phyloP scores from a whole-genome alignment of 1,284 basidiomycete genomes.

The Ustanciosporium gigantosporum region DNA sequence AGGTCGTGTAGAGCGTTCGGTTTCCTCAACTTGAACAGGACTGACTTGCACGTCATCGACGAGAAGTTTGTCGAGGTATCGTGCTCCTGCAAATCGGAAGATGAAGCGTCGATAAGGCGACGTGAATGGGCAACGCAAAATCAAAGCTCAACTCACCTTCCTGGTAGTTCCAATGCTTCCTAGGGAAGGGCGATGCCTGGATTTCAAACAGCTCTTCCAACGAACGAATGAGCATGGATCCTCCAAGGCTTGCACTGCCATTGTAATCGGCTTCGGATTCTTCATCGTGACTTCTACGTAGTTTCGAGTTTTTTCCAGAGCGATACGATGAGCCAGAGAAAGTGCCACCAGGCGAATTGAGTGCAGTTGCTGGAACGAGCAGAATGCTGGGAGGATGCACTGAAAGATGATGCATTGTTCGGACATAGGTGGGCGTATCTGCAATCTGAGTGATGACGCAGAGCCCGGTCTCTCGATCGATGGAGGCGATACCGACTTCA shows the following conservation, averaged over 20 bases:
- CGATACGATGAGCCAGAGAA: no score
- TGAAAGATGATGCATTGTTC: slow-evolving; percentile 82
- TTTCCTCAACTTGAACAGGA: background rate
- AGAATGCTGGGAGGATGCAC: slow-evolving; percentile 73
- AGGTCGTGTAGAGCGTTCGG: no score
- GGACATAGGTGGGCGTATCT: slow-evolving; percentile 70
- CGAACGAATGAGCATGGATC: slow-evolving; percentile 69
- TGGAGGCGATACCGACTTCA: slow-evolving; percentile 81
- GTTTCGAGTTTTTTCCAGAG: no score
- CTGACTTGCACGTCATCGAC: slow-evolving; percentile 70
- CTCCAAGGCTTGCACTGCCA: background rate
- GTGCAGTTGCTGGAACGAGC: slow-evolving; percentile 60
- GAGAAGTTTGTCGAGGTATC: slow-evolving; percentile 75
- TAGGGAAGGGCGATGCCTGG: slow-evolving; percentile 70
- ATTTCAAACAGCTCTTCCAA: slow-evolving; percentile 73
- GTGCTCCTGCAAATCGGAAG: slow-evolving; percentile 69
- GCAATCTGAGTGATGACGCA: slow-evolving; percentile 62
- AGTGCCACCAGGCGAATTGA: no score
- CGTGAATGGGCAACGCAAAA: no score
- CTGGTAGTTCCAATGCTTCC: slow-evolving; percentile 79
- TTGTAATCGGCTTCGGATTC: background rate
- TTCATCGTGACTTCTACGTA: background rate
- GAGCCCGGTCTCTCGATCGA: slow-evolving; percentile 72
- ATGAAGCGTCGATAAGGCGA: no score
- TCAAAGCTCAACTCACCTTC: slow-evolving; percentile 67